Evolutionary conservation across 2,329 filamentous ascomycete genomes (phyloP).

Genomic region (Fusarium sp.): DNA sequence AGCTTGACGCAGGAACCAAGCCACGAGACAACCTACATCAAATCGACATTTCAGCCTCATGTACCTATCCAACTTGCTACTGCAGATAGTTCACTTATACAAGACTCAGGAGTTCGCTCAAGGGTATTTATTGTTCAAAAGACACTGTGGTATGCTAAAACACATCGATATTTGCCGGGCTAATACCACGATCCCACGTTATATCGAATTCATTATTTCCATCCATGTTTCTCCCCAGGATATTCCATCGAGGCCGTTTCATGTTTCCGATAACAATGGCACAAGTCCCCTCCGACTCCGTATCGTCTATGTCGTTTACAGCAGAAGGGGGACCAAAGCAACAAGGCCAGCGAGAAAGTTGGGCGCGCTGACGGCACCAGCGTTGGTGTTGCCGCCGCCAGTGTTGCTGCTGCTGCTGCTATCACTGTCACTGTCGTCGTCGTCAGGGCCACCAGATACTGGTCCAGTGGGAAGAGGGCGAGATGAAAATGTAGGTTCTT

Average conservation of each 20-base stretch:
- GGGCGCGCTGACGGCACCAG: slow-evolving; percentile 35
- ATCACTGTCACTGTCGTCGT: slow-evolving; percentile 5
- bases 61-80: neutral
- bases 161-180: neutral
- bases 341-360: slow-evolving; percentile 39
- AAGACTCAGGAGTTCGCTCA: neutral
- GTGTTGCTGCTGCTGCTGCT: slow-evolving; percentile 1
- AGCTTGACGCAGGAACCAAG: neutral
- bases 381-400: neutral
- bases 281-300: neutral
- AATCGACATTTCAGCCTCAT: neutral
- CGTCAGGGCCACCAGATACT: slow-evolving; percentile 23
- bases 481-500: slow-evolving; percentile 12
- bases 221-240: neutral
- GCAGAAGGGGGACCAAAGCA: slow-evolving; percentile 41
- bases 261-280: too few species aligned
- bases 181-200: neutral
- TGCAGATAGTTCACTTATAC: neutral
- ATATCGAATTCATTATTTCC: slow-evolving; percentile 21
- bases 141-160: neutral
- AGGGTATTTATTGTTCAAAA: slow-evolving; percentile 23
- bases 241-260: neutral
- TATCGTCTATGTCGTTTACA: slow-evolving; percentile 26
- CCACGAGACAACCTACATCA: neutral
- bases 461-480: slow-evolving; percentile 22